Percentiles rank a stretch among this genome's conserved stretches.
These are phyloP conservation scores for Chimonanthus praecox DNA, from an alignment of 164 flowering plant species.

Conservation along the genomic window DNA sequence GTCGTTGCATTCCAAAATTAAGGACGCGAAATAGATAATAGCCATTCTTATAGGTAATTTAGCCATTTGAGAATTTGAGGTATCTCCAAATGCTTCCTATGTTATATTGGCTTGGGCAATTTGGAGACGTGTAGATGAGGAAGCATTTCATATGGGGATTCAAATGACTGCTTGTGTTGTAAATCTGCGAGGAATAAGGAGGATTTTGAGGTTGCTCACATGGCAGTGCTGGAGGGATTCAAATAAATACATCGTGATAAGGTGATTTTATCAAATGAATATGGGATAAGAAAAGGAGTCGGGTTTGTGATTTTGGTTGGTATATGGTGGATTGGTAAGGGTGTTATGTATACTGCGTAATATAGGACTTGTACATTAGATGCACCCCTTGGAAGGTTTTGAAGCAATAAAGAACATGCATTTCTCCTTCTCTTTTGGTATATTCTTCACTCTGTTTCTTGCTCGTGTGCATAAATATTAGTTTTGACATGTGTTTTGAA, in stretches of 20 bases:
- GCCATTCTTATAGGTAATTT: neutral
- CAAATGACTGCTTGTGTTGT: constrained; percentile 5
- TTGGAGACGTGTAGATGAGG: neutral
- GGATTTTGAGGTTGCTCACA: constrained; percentile 8
- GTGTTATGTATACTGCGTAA: no score
- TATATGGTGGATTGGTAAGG: no score
- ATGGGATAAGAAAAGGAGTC: neutral
- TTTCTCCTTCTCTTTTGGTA: no score
- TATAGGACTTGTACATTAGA: no score
- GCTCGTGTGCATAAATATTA: no score
- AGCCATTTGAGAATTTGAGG: neutral
- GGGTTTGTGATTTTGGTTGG: no score
- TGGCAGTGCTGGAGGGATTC: constrained; percentile 1
- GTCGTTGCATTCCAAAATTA: neutral
- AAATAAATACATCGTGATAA: constrained; percentile 9
- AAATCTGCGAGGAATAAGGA: constrained; percentile 16
- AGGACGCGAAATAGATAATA: neutral
- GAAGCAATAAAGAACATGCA: no score
- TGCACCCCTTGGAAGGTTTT: no score
- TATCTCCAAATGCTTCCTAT: neutral
- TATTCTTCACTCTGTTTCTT: no score
- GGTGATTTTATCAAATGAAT: neutral
- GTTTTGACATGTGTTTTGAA: no score
- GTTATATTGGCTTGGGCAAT: neutral
- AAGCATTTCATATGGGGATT: constrained; percentile 9